phyloP scores from a whole-genome alignment of 2,329 filamentous ascomycete genomes.

The Colletotrichum salicis region DNA sequence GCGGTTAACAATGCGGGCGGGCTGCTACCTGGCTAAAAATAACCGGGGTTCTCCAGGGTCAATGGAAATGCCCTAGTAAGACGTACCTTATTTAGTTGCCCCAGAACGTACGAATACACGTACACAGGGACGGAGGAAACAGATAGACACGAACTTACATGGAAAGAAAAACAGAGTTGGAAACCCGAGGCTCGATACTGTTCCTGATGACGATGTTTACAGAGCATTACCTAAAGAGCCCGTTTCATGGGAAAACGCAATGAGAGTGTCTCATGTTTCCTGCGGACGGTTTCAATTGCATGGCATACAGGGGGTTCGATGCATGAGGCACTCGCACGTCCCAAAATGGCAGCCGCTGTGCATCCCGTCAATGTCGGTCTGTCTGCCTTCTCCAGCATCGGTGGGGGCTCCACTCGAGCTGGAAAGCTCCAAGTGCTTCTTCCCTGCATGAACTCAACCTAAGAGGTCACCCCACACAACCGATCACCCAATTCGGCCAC shows the following conservation, averaged over 20 bases:
- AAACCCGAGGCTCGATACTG: not conserved
- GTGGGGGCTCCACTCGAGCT: slow-evolving; percentile 33
- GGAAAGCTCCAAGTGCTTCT: slow-evolving; percentile 27
- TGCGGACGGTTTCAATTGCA: slow-evolving; percentile 30
- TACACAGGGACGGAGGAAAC: not conserved
- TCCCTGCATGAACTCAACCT: slow-evolving; percentile 27
- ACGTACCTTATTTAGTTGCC: not conserved
- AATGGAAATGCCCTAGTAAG: not conserved
- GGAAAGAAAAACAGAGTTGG: not conserved
- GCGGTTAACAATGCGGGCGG: slow-evolving; percentile 9
- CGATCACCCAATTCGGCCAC: too few species aligned
- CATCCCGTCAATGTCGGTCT: slow-evolving; percentile 21
- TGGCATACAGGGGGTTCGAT: slow-evolving; percentile 28
- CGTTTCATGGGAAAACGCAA: slow-evolving; percentile 20
- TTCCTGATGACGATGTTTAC: not conserved
- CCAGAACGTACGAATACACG: not conserved
- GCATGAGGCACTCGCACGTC: slow-evolving; percentile 10
- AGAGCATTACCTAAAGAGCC: not conserved
- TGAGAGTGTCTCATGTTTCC: slow-evolving; percentile 32
- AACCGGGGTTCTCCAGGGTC: not conserved
- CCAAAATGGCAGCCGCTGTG: slow-evolving; percentile 19
- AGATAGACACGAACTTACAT: not conserved
- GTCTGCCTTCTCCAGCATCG: slow-evolving; percentile 13
- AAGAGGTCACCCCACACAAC: too few species aligned
- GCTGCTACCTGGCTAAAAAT: not conserved